phyloP scores from a whole-genome alignment of 352 stramenopile species.

The Globisporangium apiculatum region DNA sequence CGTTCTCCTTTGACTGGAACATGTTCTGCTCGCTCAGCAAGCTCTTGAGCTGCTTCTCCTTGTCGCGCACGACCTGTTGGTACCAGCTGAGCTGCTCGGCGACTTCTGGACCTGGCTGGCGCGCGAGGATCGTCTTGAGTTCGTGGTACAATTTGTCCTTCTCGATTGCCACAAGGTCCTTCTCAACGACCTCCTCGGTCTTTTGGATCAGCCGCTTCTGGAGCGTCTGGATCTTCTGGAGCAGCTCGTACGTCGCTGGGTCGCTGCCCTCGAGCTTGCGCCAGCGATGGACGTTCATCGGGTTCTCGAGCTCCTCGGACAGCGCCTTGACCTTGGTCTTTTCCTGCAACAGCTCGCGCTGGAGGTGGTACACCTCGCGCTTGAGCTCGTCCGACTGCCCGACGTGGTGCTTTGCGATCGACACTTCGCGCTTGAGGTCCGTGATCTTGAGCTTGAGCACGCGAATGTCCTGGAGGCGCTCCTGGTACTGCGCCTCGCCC shows the following conservation, averaged over 20 bases:
- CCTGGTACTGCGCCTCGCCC: conserved; percentile 91
- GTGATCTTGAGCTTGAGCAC: conserved; percentile 94
- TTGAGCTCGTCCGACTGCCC: conserved; percentile 84
- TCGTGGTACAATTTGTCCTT: conserved; percentile 95
- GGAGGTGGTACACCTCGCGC: conserved; percentile 83
- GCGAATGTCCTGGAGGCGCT: conserved; percentile 91
- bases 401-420: conserved; percentile 87
- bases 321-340: conserved; percentile 96
- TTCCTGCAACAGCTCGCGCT: conserved; percentile 91
- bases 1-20: conserved; percentile 91
- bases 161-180: conserved; percentile 93
- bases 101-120: conserved; percentile 92
- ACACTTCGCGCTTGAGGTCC: conserved; percentile 90
- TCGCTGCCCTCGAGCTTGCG: conserved; percentile 96
- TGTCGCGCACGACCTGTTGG: conserved; percentile 93
- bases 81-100: conserved; percentile 94
- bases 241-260: conserved; percentile 92
- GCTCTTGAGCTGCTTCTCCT: conserved; percentile 95
- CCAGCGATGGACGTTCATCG: conserved; percentile 97
- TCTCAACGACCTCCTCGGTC: conserved; percentile 93
- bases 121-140: conserved; percentile 90
- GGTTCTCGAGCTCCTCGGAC: conserved; percentile 94
- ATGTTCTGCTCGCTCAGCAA: conserved; percentile 97
- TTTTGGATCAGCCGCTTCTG: conserved; percentile 94
- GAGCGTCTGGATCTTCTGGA: conserved; percentile 96